A percentile compares a stretch with the other conserved stretches of the same genome.
Evolutionary conservation across 106 monocot species (phyloP).

Genomic region (Phalaenopsis equestris): DNA sequence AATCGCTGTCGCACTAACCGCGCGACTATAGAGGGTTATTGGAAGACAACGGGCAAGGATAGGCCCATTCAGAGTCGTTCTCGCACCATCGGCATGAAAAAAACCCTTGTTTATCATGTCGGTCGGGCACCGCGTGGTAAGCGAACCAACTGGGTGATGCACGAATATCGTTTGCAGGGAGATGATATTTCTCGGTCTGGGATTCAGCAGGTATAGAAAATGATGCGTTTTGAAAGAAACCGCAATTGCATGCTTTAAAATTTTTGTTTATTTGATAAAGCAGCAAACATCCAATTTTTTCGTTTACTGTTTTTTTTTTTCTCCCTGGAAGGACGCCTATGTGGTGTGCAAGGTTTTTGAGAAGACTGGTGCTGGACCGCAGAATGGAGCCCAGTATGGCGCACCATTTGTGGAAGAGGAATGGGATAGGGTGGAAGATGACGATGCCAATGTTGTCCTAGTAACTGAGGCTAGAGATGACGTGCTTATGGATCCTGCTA

Average conservation of each 20-base stretch:
- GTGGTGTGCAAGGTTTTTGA: conserved; percentile 85
- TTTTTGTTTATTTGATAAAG: neutral
- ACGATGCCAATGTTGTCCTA: neutral
- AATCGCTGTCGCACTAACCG: conserved; percentile 64
- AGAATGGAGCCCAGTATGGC: conserved; percentile 89
- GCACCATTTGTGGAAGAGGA: conserved; percentile 71
- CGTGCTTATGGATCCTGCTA: too few species aligned
- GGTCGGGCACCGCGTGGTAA: conserved; percentile 63
- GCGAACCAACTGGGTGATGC: conserved; percentile 93
- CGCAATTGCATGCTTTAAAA: too few species aligned
- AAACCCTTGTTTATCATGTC: conserved; percentile 69
- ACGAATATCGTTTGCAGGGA: conserved; percentile 77
- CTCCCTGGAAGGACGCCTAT: conserved; percentile 45
- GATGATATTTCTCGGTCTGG: conserved; percentile 15
- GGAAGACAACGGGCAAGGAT: conserved; percentile 96
- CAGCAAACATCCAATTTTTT: neutral
- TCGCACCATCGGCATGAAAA: conserved; percentile 62
- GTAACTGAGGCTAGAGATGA: neutral
- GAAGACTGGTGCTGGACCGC: conserved; percentile 68
- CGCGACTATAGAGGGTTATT: conserved; percentile 57
- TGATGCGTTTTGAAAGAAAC: neutral
- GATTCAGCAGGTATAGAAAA: conserved; percentile 16
- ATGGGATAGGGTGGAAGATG: conserved; percentile 38
- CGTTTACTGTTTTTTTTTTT: neutral
- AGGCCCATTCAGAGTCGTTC: conserved; percentile 26